A percentile compares a stretch with the other conserved stretches of the same genome.
Evolutionary conservation across 495 filamentous ascomycete genomes (phyloP).

Genomic region (Paragyromitra xinjiangensis): DNA sequence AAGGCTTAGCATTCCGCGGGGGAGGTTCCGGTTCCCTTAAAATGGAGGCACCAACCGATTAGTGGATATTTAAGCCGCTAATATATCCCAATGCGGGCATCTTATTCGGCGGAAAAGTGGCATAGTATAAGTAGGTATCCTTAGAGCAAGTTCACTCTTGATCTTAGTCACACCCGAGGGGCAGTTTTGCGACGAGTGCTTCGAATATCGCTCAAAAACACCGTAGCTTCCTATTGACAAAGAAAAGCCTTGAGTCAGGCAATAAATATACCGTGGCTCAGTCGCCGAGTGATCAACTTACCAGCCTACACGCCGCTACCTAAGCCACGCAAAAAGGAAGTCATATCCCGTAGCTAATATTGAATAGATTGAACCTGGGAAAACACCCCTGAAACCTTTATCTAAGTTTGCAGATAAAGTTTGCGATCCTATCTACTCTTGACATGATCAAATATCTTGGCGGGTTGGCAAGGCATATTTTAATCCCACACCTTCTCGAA

Average conservation of each 20-base stretch:
- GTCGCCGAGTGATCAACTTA: neutral
- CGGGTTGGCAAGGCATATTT: constrained; percentile 1
- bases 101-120: neutral
- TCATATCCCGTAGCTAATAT: too few relatives aligned
- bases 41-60: neutral
- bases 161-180: neutral
- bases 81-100: neutral
- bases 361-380: neutral
- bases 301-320: neutral
- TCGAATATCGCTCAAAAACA: neutral
- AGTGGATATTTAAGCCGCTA: neutral
- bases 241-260: neutral
- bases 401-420: neutral
- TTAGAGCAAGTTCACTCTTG: neutral
- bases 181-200: neutral
- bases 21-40: neutral
- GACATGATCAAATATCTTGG: neutral
- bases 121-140: neutral
- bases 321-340: neutral
- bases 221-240: neutral
- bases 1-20: constrained; percentile 4
- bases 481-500: neutral
- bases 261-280: neutral
- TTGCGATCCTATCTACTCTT: neutral
- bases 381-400: neutral